phyloP scores from a whole-genome alignment of 1,284 basidiomycete genomes.

The Ustilago shanxiensis region DNA sequence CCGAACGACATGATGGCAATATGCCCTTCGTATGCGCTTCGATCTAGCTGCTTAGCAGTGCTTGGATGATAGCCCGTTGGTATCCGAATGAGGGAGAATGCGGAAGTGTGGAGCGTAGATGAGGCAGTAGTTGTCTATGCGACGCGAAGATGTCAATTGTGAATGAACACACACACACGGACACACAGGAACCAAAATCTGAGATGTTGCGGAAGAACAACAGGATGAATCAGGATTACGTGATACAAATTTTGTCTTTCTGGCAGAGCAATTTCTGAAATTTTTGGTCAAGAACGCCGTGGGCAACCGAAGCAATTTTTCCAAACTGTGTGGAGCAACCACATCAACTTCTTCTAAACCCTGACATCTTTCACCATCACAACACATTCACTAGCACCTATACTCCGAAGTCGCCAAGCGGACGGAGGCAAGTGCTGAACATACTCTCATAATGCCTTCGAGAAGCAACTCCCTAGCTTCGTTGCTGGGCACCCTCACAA shows the following conservation, averaged over 20 bases:
- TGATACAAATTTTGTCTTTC: conserved; percentile 28
- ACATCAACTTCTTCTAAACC: conserved; percentile 5
- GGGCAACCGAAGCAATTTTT: conserved; percentile 14
- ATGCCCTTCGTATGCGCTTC: not conserved
- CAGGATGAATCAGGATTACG: conserved; percentile 39
- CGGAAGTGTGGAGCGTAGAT: not conserved
- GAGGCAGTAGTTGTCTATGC: conserved; percentile 13
- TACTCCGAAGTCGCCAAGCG: not conserved
- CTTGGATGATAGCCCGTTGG: not conserved
- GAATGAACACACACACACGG: not conserved
- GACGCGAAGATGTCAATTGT: conserved; percentile 34
- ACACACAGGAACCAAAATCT: not conserved
- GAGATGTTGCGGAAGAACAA: not conserved
- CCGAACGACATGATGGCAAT: conserved; percentile 50
- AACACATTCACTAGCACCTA: not conserved
- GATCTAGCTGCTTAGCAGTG: no score
- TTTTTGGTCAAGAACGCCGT: conserved; percentile 17
- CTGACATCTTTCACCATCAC: not conserved
- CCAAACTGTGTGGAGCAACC: conserved; percentile 18
- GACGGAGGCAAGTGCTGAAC: not conserved
- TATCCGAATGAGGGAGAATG: not conserved
- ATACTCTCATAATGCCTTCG: conserved; percentile 30
- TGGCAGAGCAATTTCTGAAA: not conserved
- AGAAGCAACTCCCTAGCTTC: conserved; percentile 33
- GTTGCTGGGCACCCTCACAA: conserved; percentile 41